Evolutionary conservation across 306 rosid species (phyloP).

Genomic region (Lagenaria siceraria): DNA sequence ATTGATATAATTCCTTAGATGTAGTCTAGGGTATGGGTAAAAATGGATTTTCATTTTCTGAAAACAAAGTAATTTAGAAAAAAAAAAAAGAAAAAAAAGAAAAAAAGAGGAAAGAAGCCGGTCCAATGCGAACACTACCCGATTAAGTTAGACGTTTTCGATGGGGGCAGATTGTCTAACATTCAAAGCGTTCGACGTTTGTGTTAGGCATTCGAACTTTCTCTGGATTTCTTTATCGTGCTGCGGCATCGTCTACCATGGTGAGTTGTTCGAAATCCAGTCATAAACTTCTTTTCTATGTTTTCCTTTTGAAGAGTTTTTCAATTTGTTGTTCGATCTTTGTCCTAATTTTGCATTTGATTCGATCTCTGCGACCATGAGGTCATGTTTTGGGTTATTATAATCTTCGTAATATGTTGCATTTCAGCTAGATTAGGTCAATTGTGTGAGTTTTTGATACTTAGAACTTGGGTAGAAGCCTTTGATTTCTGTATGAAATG

Average conservation of each 20-base stretch:
- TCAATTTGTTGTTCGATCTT: not conserved
- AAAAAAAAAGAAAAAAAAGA: no score
- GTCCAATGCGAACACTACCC: not conserved
- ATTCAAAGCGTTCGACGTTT: slow-evolving; percentile 3
- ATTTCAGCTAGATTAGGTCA: not conserved
- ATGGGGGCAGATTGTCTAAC: not conserved
- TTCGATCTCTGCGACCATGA: not conserved
- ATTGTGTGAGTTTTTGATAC: not conserved
- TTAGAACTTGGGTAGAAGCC: not conserved
- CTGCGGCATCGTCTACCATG: not conserved
- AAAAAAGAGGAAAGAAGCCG: not conserved
- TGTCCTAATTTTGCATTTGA: not conserved
- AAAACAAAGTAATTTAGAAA: no score
- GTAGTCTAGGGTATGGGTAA: no score
- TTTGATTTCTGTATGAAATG: not conserved
- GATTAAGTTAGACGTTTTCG: not conserved
- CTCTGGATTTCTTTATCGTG: not conserved
- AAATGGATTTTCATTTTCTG: no score
- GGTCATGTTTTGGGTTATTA: not conserved
- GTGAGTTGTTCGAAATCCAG: not conserved
- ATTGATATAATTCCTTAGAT: no score
- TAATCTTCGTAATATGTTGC: not conserved
- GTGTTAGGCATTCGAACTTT: not conserved
- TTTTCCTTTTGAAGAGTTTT: not conserved
- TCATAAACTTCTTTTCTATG: not conserved